Evolutionary conservation across 2,329 filamentous ascomycete species (phyloP).

Genomic region (Ascochyta rabiei): DNA sequence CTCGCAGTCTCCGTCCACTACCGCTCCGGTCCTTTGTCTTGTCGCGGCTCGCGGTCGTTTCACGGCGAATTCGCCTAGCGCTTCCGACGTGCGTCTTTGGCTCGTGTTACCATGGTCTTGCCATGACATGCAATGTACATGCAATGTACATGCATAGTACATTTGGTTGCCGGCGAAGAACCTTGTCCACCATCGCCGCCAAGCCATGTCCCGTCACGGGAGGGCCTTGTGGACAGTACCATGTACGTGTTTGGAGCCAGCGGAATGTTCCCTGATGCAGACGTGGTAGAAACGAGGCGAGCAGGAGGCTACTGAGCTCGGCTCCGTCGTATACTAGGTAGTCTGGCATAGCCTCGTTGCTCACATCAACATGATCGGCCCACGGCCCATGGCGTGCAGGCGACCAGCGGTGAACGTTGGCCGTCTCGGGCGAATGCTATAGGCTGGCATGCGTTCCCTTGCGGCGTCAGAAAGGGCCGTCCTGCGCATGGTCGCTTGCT

Average conservation of each 20-base stretch:
- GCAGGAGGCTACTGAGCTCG: constrained; percentile 3
- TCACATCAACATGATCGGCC: constrained; percentile 9
- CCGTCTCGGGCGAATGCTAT: background rate
- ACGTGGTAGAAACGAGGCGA: constrained; percentile 18
- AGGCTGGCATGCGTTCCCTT: constrained; percentile 1
- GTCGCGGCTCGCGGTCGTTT: constrained; percentile 28
- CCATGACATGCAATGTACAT: too few species aligned
- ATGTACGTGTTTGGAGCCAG: constrained; percentile 1
- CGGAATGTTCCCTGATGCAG: constrained; percentile 4
- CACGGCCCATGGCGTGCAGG: constrained; percentile 7
- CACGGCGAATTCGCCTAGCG: constrained; percentile 30
- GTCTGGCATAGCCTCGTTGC: constrained; percentile 2
- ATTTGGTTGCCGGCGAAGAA: constrained; percentile 15
- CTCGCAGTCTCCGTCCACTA: constrained; percentile 7
- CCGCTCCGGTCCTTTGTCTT: constrained; percentile 22
- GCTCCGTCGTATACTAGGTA: background rate
- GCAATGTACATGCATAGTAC: too few species aligned
- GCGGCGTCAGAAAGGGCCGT: background rate
- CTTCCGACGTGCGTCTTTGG: constrained; percentile 21
- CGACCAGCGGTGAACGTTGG: constrained; percentile 10
- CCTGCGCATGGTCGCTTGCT: constrained; percentile 19
- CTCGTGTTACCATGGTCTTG: constrained; percentile 15
- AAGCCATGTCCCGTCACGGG: constrained; percentile 23
- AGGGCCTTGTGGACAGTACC: background rate
- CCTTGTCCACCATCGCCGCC: constrained; percentile 30